These are phyloP conservation scores for Xylariaceae sp. DNA, from an alignment of 2,329 filamentous ascomycete species.

Conservation along the genomic window DNA sequence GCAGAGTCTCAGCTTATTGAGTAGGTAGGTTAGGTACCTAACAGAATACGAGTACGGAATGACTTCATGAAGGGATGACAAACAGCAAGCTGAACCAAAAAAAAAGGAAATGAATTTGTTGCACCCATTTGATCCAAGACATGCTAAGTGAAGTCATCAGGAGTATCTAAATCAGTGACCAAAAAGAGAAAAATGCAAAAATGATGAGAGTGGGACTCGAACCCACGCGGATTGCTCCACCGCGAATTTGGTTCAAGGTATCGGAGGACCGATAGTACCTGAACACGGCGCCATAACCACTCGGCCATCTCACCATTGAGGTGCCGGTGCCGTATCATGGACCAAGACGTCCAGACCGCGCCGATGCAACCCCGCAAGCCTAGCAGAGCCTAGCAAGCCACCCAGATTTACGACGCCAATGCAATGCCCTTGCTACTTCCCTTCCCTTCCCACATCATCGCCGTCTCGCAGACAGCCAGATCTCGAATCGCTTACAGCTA, in stretches of 20 bases:
- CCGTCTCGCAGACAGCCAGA: too few relatives aligned
- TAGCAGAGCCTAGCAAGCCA: neutral
- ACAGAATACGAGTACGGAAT: too few relatives aligned
- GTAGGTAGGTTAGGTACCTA: too few relatives aligned
- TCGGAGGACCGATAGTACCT: slow-evolving; percentile 16
- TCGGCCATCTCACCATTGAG: slow-evolving; percentile 30
- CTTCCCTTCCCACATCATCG: too few relatives aligned
- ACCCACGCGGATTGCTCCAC: slow-evolving; percentile 38
- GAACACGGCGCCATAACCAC: slow-evolving; percentile 34
- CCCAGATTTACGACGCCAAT: neutral
- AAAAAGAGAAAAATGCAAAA: neutral
- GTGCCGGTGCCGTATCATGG: neutral
- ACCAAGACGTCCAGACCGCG: neutral
- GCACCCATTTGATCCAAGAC: too few relatives aligned
- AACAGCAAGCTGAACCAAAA: neutral
- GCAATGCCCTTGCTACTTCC: neutral
- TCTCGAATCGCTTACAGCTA: neutral
- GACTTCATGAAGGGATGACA: too few relatives aligned
- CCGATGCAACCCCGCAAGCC: neutral
- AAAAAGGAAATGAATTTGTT: neutral
- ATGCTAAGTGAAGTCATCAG: too few relatives aligned
- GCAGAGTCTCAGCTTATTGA: too few relatives aligned
- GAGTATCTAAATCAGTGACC: too few relatives aligned
- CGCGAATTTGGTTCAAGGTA: slow-evolving; percentile 23
- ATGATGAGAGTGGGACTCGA: slow-evolving; percentile 38